Evolutionary conservation across 2,329 filamentous ascomycete genomes (phyloP), one percentile per base, ranked within the genome.

Genomic region (Teratosphaeria zuluensis): DNA sequence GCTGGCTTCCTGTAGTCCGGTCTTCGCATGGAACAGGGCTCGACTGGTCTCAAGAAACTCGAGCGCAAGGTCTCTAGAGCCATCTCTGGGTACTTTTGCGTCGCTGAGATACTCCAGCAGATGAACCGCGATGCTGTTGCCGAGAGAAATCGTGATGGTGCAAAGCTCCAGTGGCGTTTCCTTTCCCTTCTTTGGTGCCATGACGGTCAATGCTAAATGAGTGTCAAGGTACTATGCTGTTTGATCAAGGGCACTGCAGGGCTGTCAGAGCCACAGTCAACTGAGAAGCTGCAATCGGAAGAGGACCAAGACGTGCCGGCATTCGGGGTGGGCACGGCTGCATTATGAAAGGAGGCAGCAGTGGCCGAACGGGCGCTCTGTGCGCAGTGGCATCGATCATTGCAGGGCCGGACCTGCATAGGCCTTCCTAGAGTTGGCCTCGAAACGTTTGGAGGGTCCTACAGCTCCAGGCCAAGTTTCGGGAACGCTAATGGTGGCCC

Each of bases 31-130:
- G 77, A 84, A 87, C 51, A 89, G 76, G 51, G 84, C 81, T 57
- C 84, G 80, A 69, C 82, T 86, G 4, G 84, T 82, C 58, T 88
- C 84, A 59, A 89, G 78, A 66, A 88, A 87, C 63, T 86, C 84
- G 61, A 81, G 79, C 9, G 85, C 84, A 21, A 89, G 77, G 30
- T 77, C 74, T 59, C 81, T 79, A 69, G 86, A 83, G 33, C 81
- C 81, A 56, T 78, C 73, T 0, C 80, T 80, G 38, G 80, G 76
- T 38, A 78, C 73, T 64, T 82, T 83, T 59, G 79, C 77, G 4
- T 80, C 78, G 57, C 80, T 81, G 24, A 86, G 76, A 62, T 84
- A 86, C 69, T 87, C 84, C 48, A 86, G 77, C 76, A 86, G 82
- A 63, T 80, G 82, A 53, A 86, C 81, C 0, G 85, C 82, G 63